These are phyloP conservation scores for Bullera alba DNA, from an alignment of 768 basidiomycete species.

Conservation along the genomic window DNA sequence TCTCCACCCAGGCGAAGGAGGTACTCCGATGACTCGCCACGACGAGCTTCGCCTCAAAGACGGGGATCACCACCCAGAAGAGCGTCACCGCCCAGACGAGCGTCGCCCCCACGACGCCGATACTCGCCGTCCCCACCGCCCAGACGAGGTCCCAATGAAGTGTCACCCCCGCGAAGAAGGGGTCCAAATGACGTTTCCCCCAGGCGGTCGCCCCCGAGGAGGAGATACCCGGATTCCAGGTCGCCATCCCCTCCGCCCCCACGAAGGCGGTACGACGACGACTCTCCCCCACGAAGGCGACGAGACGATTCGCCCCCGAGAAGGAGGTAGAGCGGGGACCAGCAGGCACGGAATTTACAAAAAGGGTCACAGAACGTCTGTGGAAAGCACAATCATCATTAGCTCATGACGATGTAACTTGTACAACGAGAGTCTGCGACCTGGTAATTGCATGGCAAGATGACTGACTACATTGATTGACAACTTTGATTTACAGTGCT, in stretches of 20 bases:
- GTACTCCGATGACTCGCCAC: constrained; percentile 23
- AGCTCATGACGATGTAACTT: too few species aligned
- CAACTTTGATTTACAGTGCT: too few species aligned
- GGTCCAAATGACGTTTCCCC: too few species aligned
- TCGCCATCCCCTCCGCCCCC: neutral
- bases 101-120: constrained; percentile 3
- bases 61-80: constrained; percentile 20
- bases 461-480: too few species aligned
- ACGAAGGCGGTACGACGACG: neutral
- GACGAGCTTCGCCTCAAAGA: constrained; percentile 9
- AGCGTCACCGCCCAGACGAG: constrained; percentile 9
- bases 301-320: constrained; percentile 11
- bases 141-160: neutral
- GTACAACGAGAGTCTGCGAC: too few species aligned
- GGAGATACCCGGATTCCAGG: neutral
- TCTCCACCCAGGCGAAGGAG: constrained; percentile 18
- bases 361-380: too few species aligned
- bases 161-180: neutral
- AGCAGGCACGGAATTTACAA: too few species aligned
- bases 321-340: constrained; percentile 3
- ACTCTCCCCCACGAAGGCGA: neutral
- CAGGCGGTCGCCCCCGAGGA: neutral
- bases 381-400: too few species aligned
- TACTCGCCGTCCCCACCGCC: constrained; percentile 3
- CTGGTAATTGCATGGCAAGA: too few species aligned